Evolutionary conservation across 345 rosid species (phyloP), one percentile per base, ranked within the genome.

Genomic region (Melaleuca alternifolia): DNA sequence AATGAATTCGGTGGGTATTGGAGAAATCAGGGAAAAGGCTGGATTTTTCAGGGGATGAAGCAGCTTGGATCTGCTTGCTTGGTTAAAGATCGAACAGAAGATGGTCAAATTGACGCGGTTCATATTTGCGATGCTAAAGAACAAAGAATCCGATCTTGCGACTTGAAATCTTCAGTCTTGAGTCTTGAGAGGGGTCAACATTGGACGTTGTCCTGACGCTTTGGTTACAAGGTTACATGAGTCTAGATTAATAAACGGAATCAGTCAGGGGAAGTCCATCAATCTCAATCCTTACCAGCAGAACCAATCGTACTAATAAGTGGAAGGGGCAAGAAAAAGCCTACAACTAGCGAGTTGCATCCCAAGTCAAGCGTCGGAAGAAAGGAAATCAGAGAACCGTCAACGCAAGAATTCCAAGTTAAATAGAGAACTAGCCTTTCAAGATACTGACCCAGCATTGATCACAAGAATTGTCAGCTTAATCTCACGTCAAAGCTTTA

Each of bases 51-150:
- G 33, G 33, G 37, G 37, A 59, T 59, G 71, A 59, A 59, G 71
- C 71, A n/a, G 30, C 20, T 6, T 33, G 26, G 65, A 28, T 82
- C 37, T 82, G 84, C 20, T 50, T 50, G 84, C 28, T 82, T 50
- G 28, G 54, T 24, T 24, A 50, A 82, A 50, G 71, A 88, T 24
- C 28, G 87, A 62, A 52, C 59, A 61, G 6, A 90, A 50, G 44
- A 93, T 89, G 54, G 89, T 75, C 10, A 94, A 89, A 90, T 86
- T 92, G 83, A 94, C 87, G 33, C 93, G 89, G 86, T 90, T 89
- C 98, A 95, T 96, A 23, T 30, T 33, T 87, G 51, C 52, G 15
- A 9, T 24, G 52, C 85, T 41, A 33, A 33, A 86, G 26, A 86
- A 21, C 37, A 59, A n/a, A 59, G 37, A 82, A 81, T 51, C 26